phyloP scores from a whole-genome alignment of 2,329 filamentous ascomycete species.

The Aureobasidium sp. region DNA sequence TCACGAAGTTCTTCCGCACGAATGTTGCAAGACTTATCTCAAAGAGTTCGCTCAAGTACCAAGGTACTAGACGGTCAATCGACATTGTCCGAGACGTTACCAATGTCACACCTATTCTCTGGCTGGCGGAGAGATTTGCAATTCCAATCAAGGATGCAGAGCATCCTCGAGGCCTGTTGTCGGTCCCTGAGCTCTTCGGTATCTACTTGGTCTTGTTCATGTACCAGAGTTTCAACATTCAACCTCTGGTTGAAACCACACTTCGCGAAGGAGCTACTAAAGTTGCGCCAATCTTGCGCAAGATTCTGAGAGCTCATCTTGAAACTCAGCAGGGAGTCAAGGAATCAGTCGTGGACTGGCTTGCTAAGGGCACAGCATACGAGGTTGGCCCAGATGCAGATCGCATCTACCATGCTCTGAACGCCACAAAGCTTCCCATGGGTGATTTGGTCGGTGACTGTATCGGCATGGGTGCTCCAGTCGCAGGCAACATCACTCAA shows the following conservation, averaged over 20 bases:
- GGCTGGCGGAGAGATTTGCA: constrained; percentile 55
- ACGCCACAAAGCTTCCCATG: constrained; percentile 37
- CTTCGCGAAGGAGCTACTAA: constrained; percentile 38
- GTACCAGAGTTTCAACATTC: constrained; percentile 47
- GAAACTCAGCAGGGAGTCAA: constrained; percentile 36
- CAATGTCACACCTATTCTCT: constrained; percentile 58
- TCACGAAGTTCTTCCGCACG: constrained; percentile 35
- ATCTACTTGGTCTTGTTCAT: constrained; percentile 38
- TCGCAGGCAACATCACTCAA: constrained; percentile 45
- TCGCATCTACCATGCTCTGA: constrained; percentile 43
- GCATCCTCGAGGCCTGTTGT: constrained; percentile 48
- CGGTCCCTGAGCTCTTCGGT: constrained; percentile 39
- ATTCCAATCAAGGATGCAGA: constrained; percentile 57
- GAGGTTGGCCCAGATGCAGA: constrained; percentile 44
- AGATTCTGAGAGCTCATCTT: constrained; percentile 37
- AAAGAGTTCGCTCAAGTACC: constrained; percentile 38
- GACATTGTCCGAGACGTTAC: constrained; percentile 57
- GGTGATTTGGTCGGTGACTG: constrained; percentile 43
- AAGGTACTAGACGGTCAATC: constrained; percentile 37
- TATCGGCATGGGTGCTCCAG: constrained; percentile 41
- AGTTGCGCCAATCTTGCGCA: constrained; percentile 29
- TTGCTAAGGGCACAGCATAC: constrained; percentile 41
- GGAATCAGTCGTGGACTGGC: constrained; percentile 37
- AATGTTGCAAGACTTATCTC: constrained; percentile 38
- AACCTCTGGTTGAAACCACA: constrained; percentile 41